Evolutionary conservation across 2,329 filamentous ascomycete genomes (phyloP), one percentile per base, ranked within the genome.

Genomic region (Aspergillus hiratsukae): DNA sequence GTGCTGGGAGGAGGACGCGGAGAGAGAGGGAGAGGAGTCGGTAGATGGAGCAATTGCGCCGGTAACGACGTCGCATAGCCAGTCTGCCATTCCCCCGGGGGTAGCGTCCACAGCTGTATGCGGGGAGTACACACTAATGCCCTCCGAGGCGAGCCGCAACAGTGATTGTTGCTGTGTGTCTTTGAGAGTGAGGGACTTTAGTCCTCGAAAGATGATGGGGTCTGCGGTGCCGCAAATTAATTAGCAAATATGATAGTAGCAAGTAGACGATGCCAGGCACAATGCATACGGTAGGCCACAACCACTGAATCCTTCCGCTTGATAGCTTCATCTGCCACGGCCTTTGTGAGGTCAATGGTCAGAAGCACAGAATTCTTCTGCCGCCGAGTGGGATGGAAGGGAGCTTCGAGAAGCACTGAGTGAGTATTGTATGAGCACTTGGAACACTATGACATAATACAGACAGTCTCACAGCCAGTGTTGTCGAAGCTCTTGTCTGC

Each of bases 401-500:
- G 87, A 25, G 87, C 83, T 78, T 90, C 87, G 25, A 90, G 80
- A 9, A 90, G 80, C 51, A 90, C 80, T 88, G 62, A 58, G 23
- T 21, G 45, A 53, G n/a, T 31, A 27, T 54, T 48, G n/a, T 51
- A 49, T 37, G 59, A 48, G 57, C 51, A 27, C 45, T 51, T 48
- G 37, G 21, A 1, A 21, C 9, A 43, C 41, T 50, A 17, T 1
- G 4, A 11, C 10, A 43, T 5, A 14, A 21, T 14, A 10, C 1
- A 31, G n/a, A 46, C 2, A n/a, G 54, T 55, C 79, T 65, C 71
- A 84, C 83, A 73, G 54, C 94, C 94, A n/a, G 95, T 96, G 69
- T 99, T 99, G 72, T 99, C 94, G 83, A 92, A 99, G 62, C 88
- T 86, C 65, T 87, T 87, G 70, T 97, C 94, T 9, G 94, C 94